These are phyloP conservation scores for Cryptococcus sp. DNA, from an alignment of 1,284 basidiomycete species.

Conservation along the genomic window DNA sequence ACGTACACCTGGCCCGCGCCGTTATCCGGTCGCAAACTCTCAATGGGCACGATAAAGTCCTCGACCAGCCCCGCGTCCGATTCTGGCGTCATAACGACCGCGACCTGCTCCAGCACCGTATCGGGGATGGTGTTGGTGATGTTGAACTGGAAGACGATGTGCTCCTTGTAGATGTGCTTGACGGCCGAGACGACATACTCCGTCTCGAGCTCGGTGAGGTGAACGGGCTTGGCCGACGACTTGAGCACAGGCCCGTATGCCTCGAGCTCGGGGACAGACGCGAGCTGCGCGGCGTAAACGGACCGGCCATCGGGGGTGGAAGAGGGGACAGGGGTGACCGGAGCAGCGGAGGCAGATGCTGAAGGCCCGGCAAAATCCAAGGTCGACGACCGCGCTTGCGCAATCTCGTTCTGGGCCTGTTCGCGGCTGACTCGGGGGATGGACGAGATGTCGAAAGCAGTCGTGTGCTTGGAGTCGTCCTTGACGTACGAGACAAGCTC, in stretches of 20 bases:
- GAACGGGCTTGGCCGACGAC: slow-evolving; percentile 73
- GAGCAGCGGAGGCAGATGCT: slow-evolving; percentile 53
- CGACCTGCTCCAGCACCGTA: slow-evolving; percentile 90
- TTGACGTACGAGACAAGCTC: slow-evolving; percentile 87
- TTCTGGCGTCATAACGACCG: slow-evolving; percentile 84
- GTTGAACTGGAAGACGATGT: slow-evolving; percentile 99
- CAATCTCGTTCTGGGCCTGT: slow-evolving; percentile 79
- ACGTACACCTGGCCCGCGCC: slow-evolving; percentile 87
- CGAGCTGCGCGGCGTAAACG: slow-evolving; percentile 78
- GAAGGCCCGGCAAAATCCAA: slow-evolving; percentile 66
- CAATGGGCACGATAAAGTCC: slow-evolving; percentile 90
- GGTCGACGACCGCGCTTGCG: slow-evolving; percentile 68
- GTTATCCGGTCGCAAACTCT: slow-evolving; percentile 62
- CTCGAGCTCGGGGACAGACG: slow-evolving; percentile 79
- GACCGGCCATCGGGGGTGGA: slow-evolving; percentile 79
- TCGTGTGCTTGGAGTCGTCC: slow-evolving; percentile 63
- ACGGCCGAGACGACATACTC: slow-evolving; percentile 96
- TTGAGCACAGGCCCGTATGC: slow-evolving; percentile 83
- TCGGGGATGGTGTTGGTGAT: slow-evolving; percentile 99
- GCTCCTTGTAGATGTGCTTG: slow-evolving; percentile 95
- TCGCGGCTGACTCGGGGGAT: slow-evolving; percentile 88
- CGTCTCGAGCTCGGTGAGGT: slow-evolving; percentile 94
- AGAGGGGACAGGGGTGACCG: slow-evolving; percentile 60
- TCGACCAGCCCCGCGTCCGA: slow-evolving; percentile 75
- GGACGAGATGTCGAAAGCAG: slow-evolving; percentile 73